Percentiles rank a stretch among this genome's conserved stretches.
phyloP scores from a whole-genome alignment of 1,284 basidiomycete genomes.

The Ceratobasidium sp. region DNA sequence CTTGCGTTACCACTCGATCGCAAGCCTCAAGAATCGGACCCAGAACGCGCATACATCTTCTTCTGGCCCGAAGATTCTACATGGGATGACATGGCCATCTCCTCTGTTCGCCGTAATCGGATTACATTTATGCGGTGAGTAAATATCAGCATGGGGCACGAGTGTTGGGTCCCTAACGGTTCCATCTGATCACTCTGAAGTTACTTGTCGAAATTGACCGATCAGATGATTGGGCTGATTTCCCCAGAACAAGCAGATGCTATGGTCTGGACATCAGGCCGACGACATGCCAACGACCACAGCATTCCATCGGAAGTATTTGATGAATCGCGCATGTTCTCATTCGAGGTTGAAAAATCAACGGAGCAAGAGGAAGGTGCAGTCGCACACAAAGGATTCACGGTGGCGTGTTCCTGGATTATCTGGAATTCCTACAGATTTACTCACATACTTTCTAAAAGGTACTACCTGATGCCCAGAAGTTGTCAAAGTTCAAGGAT shows the following conservation, averaged over 20 bases:
- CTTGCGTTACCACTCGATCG: slow-evolving; percentile 1
- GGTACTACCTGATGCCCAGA: no score
- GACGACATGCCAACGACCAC: slow-evolving; percentile 3
- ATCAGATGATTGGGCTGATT: slow-evolving; percentile 42
- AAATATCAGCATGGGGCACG: no score
- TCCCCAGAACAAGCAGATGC: slow-evolving; percentile 36
- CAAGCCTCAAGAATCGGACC: no score
- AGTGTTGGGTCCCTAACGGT: no score
- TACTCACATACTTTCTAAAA: no score
- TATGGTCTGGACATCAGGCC: slow-evolving; percentile 39
- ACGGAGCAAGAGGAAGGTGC: slow-evolving; percentile 29
- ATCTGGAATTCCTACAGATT: no score
- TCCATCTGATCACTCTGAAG: not conserved
- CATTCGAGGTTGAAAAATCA: slow-evolving; percentile 18
- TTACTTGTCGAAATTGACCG: slow-evolving; percentile 42
- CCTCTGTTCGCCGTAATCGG: slow-evolving; percentile 59
- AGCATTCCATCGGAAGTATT: not conserved
- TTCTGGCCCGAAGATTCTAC: slow-evolving; percentile 68
- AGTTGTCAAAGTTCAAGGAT: not conserved
- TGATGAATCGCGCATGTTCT: slow-evolving; percentile 32
- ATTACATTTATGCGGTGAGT: slow-evolving; percentile 70
- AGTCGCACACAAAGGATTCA: slow-evolving; percentile 8
- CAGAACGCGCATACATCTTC: slow-evolving; percentile 53
- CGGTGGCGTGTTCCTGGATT: no score
- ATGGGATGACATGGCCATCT: slow-evolving; percentile 59